These are phyloP conservation scores for Phoma sp. DNA, from an alignment of 2,329 filamentous ascomycete genomes.

Conservation along the genomic window DNA sequence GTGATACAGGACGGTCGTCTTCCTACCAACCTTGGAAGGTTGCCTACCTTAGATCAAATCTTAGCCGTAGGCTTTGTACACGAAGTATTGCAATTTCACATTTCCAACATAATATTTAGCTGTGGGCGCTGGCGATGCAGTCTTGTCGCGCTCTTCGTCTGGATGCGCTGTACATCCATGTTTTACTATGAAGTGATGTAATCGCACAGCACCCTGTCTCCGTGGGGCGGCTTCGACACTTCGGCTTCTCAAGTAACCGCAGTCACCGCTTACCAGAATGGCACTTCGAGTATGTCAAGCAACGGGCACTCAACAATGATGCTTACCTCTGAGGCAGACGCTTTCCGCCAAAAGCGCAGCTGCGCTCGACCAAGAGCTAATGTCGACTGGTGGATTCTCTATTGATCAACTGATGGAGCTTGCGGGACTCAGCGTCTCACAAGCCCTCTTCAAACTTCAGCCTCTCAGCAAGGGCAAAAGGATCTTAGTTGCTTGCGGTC, in stretches of 20 bases:
- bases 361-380: conserved; percentile 89
- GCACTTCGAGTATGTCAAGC: conserved; percentile 19
- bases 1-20: conserved; percentile 9
- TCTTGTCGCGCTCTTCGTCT: not conserved
- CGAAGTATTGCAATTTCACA: too few relatives aligned
- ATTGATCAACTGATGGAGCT: conserved; percentile 98
- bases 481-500: conserved; percentile 89
- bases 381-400: conserved; percentile 86
- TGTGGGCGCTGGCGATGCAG: too few relatives aligned
- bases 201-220: conserved; percentile 3
- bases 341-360: conserved; percentile 86
- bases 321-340: conserved; percentile 62
- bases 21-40: too few relatives aligned
- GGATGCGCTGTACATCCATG: not conserved
- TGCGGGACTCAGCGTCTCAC: conserved; percentile 88
- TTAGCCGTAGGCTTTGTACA: too few relatives aligned
- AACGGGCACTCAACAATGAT: not conserved
- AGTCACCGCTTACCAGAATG: conserved; percentile 10
- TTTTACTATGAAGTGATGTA: conserved; percentile 15
- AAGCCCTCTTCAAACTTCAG: conserved; percentile 88
- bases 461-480: conserved; percentile 73
- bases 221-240: not conserved
- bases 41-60: too few relatives aligned
- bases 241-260: not conserved
- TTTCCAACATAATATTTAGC: too few relatives aligned